A percentile compares a stretch with the other conserved stretches of the same genome.
Evolutionary conservation across 371 early-diverging fungal genomes (phyloP).

Genomic region (Syncephalastrum monosporum): DNA sequence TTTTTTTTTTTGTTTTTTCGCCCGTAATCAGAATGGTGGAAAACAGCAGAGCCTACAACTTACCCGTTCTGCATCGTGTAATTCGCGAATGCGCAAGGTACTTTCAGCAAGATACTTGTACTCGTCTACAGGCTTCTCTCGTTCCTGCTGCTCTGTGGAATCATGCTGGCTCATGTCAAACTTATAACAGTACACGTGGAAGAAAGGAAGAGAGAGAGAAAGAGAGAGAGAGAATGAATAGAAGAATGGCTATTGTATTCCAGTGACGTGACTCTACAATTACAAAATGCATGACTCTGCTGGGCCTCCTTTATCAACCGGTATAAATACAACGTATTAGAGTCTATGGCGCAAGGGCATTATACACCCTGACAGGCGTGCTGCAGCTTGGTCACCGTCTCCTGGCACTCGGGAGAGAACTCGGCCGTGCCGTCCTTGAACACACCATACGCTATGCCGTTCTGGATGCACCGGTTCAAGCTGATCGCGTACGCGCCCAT

Average conservation of each 20-base stretch:
- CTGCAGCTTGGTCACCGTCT: too few species aligned
- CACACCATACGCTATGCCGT: too few species aligned
- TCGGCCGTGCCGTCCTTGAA: too few species aligned
- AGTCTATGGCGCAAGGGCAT: too few species aligned
- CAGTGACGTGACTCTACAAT: too few species aligned
- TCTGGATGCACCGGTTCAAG: too few species aligned
- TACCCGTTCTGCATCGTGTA: constrained; percentile 46
- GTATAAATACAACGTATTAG: too few species aligned
- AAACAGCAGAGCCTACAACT: background rate
- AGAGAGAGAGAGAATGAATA: background rate
- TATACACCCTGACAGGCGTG: too few species aligned
- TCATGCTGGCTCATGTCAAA: background rate
- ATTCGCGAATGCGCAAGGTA: constrained; percentile 38
- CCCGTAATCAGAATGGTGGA: background rate
- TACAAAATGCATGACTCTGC: too few species aligned
- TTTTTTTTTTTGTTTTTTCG: constrained; percentile 24
- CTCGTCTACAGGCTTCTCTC: background rate
- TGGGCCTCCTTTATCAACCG: too few species aligned
- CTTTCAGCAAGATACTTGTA: constrained; percentile 30
- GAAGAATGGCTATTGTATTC: background rate
- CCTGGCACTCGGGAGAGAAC: too few species aligned
- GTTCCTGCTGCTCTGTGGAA: background rate
- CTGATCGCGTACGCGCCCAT: too few species aligned
- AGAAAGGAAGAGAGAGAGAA: background rate
- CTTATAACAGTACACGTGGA: background rate